Evolutionary conservation across 306 rosid species (phyloP), one percentile per base, ranked within the genome.

Genomic region (Ammopiptanthus mongolicus): DNA sequence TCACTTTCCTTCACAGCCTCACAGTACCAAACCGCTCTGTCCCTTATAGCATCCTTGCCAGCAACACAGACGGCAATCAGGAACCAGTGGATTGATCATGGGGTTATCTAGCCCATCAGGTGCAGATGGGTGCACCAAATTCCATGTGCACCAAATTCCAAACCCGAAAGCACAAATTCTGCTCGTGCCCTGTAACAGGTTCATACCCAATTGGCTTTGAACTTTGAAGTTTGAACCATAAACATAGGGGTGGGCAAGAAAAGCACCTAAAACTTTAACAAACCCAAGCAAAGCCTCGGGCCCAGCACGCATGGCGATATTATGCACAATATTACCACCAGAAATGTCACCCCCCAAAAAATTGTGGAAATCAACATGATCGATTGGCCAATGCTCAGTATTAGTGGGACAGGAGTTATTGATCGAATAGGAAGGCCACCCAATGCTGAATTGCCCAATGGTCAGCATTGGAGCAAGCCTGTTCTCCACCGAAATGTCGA

Each of bases 271-370:
- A 9, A 76, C 59, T 46, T 69, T 67, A 0, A 81, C 57, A 12
- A 76, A 82, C 42, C 82, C 77, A 23, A 57, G 57, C 64, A 83
- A 52, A 53, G 55, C 15, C 62, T 86, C 86, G 7, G 11, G 51
- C 11, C 86, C 83, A 11, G 68, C 65, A 48, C 78, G 75, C 78
- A 84, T 78, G 7, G 71, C 68, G 3, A 76, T 64, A 56, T 84
- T 78, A 28, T 86, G 87, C 1, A 50, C 88, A 31, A 84, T 75
- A 66, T 84, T 86, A 52, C 84, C 84, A 55, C 88, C 90, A 0
- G 88, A 81, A 50, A 86, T 81, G 1, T 86, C 90, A n/a, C 90
- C 88, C 0, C 81, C 88, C 0, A 86, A 69, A 84, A 8, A 86
- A 13, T 14, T 42, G 4, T 57, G 36, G 8, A 46, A 60, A 23